Base-by-base conservation (phyloP, 2,329 filamentous ascomycete species). In the Cladobotryum protrusum region DNA sequence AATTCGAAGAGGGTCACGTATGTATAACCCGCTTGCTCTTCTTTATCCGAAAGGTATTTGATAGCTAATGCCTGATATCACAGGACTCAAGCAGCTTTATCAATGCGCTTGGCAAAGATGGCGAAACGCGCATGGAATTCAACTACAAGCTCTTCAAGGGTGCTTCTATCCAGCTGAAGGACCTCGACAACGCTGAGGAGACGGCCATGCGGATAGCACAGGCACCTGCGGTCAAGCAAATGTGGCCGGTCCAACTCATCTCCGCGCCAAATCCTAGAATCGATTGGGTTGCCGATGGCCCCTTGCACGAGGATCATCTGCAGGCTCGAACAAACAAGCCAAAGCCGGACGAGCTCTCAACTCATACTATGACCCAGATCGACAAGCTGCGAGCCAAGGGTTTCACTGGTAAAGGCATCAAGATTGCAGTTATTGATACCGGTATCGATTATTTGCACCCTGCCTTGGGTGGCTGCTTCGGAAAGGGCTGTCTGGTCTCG, bases 341-440 rank as follows among this genome's bases (percentile, higher is more conserved):
- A 6, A 47, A 49, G 8, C 17, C 42, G 5, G 39, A 34, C 34
- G 41, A 34, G 29, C 49, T 49, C 5, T 45, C 50, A 29, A 8
- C 76, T 1, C 78, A 81, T 45, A 57, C 75, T 50, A 78, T 79
- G 75, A 79, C 76, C 2, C 77, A 80, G 61, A 72, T 81, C 17
- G 72, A 78, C 59, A 73, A 74, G 67, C 64, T 81, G 32, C 69
- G 68, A 20, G 72, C 71, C n/a, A 63, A 73, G 50, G 76, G 76
- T 0, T 54, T 72, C 49, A 73, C 68, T 0, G 78, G 78, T 36
- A 71, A 72, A 55, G 78, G 76, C 19, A 65, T 81, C 62, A 77
- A 74, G 54, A 63, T 81, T 59, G 78, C 67, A 35, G 64, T 81
- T 9, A 67, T 81, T 18, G 78, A 81, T 57, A 76, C 70, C 18